Evolutionary conservation across 768 basidiomycete genomes (phyloP).

Genomic region (Psilocybe sp.): DNA sequence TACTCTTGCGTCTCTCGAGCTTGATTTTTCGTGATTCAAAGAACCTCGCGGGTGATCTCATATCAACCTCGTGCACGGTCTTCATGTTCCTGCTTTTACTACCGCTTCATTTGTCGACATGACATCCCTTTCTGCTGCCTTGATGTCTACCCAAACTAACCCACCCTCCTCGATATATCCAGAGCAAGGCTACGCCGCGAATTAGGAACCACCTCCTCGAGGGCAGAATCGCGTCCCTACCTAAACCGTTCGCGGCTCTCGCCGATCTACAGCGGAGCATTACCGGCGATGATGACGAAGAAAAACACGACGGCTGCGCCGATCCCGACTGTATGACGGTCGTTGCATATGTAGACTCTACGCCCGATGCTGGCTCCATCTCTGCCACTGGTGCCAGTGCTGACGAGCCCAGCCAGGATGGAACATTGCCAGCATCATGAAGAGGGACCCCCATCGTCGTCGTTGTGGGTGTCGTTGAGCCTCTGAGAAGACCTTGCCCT

Average conservation of each 20-base stretch:
- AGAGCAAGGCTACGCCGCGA: constrained; percentile 76
- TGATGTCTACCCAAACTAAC: not conserved
- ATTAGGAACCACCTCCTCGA: constrained; percentile 92
- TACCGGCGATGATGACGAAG: constrained; percentile 5
- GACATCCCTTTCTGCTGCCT: not conserved
- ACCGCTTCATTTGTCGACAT: no score
- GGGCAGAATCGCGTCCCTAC: constrained; percentile 71
- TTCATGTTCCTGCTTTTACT: no score
- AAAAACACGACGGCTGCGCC: constrained; percentile 5
- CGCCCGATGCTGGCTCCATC: not conserved
- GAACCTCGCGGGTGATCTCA: no score
- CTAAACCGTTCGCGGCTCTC: constrained; percentile 83
- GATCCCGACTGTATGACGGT: constrained; percentile 18
- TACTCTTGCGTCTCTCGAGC: no score
- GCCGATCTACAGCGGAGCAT: constrained; percentile 38
- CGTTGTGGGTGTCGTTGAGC: not conserved
- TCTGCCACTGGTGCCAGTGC: constrained; percentile 2
- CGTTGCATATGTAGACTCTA: constrained; percentile 15
- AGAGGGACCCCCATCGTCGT: no score
- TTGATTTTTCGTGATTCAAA: no score
- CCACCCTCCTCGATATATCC: not conserved
- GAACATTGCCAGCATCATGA: constrained; percentile 69
- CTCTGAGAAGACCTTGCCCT: not conserved
- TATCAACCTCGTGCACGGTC: no score
- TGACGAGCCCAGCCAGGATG: constrained; percentile 34